These are phyloP conservation scores for Chlorella variabilis DNA, from an alignment of 163 green algal genomes.

Conservation along the genomic window DNA sequence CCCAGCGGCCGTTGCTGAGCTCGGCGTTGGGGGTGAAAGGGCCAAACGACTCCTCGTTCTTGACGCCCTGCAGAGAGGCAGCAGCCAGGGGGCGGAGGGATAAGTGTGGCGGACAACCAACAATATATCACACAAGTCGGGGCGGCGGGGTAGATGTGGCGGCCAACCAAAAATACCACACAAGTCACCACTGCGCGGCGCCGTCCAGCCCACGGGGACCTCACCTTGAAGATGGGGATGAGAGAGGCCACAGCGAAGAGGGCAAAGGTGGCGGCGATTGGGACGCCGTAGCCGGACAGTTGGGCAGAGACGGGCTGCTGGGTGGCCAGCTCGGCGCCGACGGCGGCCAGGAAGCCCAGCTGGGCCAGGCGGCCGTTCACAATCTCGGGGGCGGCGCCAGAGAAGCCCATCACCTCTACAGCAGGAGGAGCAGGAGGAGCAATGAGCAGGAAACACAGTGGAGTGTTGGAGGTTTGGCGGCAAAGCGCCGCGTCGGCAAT, in stretches of 20 bases:
- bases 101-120: too few relatives aligned
- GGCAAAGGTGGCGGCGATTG: constrained; percentile 52
- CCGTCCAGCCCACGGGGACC: neutral
- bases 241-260: constrained; percentile 60
- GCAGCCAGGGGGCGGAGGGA: too few relatives aligned
- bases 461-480: neutral
- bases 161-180: too few relatives aligned
- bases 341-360: constrained; percentile 73
- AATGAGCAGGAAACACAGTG: too few relatives aligned
- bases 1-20: constrained; percentile 50
- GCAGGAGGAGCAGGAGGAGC: neutral
- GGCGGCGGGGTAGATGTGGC: too few relatives aligned
- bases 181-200: too few relatives aligned
- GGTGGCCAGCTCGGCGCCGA: constrained; percentile 69
- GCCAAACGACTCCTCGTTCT: constrained; percentile 45
- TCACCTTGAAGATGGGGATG: constrained; percentile 43
- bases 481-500: constrained; percentile 19
- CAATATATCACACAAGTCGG: too few relatives aligned
- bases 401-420: constrained; percentile 62
- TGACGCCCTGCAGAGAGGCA: constrained; percentile 5
- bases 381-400: constrained; percentile 64
- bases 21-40: constrained; percentile 42
- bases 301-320: constrained; percentile 58
- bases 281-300: constrained; percentile 4
- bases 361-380: constrained; percentile 68